These are phyloP conservation scores for Vishniacozyma victoriae DNA, from an alignment of 768 basidiomycete species.

Conservation along the genomic window DNA sequence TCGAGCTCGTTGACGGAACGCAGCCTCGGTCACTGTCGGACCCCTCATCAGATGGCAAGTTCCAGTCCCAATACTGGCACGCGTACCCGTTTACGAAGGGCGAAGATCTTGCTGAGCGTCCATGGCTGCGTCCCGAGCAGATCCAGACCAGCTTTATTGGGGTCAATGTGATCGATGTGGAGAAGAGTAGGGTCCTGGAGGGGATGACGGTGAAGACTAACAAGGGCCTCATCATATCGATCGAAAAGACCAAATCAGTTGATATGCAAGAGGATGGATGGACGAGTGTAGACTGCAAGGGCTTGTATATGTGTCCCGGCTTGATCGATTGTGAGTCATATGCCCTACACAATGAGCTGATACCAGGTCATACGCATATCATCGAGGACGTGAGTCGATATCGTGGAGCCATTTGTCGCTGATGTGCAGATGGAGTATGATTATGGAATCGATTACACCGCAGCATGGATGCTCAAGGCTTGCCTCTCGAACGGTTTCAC, in stretches of 20 bases:
- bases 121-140: constrained; percentile 26
- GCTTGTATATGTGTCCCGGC: constrained; percentile 23
- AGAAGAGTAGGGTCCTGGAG: constrained; percentile 13
- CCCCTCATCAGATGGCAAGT: constrained; percentile 9
- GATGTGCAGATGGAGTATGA: no score
- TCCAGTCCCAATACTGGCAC: constrained; percentile 17
- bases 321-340: constrained; percentile 23
- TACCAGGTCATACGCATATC: no score
- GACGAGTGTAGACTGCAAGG: constrained; percentile 12
- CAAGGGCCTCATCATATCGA: constrained; percentile 17
- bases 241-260: constrained; percentile 2
- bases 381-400: no score
- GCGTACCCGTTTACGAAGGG: constrained; percentile 12
- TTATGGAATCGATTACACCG: no score
- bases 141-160: constrained; percentile 11
- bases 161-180: constrained; percentile 25
- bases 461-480: no score
- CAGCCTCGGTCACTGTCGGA: background rate
- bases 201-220: constrained; percentile 26
- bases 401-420: no score
- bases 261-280: constrained; percentile 21
- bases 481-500: background rate
- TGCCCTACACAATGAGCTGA: background rate
- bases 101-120: constrained; percentile 11
- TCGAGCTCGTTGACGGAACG: constrained; percentile 7